phyloP scores from a whole-genome alignment of 2,329 filamentous ascomycete genomes.

The Aspergillus niger region DNA sequence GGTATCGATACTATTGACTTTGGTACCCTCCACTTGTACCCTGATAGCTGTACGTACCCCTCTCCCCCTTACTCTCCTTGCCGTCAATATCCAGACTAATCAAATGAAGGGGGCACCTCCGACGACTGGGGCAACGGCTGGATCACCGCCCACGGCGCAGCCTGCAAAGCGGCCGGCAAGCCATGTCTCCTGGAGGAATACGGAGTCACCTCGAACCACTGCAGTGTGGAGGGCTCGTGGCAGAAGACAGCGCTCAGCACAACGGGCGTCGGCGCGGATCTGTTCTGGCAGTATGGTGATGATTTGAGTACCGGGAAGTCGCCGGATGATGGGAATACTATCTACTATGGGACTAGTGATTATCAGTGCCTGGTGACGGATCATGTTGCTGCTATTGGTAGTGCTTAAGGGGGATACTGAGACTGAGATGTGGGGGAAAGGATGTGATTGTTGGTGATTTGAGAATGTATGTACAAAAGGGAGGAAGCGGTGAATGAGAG shows the following conservation, averaged over 20 bases:
- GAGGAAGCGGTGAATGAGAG: too few relatives aligned
- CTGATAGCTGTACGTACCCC: constrained; percentile 42
- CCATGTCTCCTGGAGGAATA: constrained; percentile 48
- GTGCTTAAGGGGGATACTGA: neutral
- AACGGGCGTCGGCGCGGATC: constrained; percentile 38
- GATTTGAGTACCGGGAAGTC: constrained; percentile 33
- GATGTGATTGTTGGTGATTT: too few relatives aligned
- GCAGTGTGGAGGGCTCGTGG: constrained; percentile 35
- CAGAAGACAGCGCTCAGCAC: constrained; percentile 38
- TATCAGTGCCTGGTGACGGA: constrained; percentile 37
- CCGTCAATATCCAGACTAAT: too few relatives aligned
- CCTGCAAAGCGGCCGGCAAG: constrained; percentile 41
- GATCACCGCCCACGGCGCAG: constrained; percentile 49
- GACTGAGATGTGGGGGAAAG: too few relatives aligned
- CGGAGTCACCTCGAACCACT: constrained; percentile 34
- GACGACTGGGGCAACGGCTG: constrained; percentile 50
- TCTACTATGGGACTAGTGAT: constrained; percentile 35
- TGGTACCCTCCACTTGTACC: constrained; percentile 58
- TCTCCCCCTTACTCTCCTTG: neutral
- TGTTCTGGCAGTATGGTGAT: constrained; percentile 44
- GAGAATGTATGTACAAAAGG: too few relatives aligned
- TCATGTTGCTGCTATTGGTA: constrained; percentile 28
- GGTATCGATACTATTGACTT: constrained; percentile 58
- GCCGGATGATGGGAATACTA: constrained; percentile 34
- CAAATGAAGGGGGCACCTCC: constrained; percentile 34